Evolutionary conservation across 1,284 basidiomycete genomes (phyloP).

Genomic region (Testicularia cyperi): DNA sequence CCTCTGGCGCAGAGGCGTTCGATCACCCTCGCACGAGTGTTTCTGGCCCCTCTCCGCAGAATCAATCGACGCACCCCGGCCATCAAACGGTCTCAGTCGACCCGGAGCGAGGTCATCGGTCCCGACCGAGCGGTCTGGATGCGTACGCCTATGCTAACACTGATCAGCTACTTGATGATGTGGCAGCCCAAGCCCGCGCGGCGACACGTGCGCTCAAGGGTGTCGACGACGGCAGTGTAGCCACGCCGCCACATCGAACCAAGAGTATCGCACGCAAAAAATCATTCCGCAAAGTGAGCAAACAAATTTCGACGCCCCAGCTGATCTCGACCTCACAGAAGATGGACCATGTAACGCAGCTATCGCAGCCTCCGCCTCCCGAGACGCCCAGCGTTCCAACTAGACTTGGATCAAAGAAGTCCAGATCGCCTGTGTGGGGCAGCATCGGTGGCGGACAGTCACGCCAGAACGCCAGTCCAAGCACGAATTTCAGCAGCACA

Average conservation of each 20-base stretch:
- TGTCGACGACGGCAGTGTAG: constrained; percentile 15
- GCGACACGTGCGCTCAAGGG: constrained; percentile 53
- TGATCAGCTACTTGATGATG: constrained; percentile 22
- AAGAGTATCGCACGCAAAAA: constrained; percentile 43
- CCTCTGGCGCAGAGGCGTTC: not conserved
- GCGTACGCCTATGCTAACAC: not conserved
- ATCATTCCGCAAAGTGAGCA: constrained; percentile 40
- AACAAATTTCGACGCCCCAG: constrained; percentile 48
- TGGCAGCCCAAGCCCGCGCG: constrained; percentile 47
- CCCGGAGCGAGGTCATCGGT: too few species aligned
- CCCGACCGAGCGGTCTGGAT: too few species aligned
- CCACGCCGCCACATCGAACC: constrained; percentile 26
- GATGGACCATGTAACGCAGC: constrained; percentile 37
- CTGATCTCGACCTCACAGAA: constrained; percentile 49
- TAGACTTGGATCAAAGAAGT: constrained; percentile 1
- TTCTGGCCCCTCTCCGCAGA: too few species aligned
- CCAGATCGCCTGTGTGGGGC: constrained; percentile 18
- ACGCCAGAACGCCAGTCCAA: constrained; percentile 9
- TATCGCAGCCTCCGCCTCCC: constrained; percentile 3
- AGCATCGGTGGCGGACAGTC: constrained; percentile 11
- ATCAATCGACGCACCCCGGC: too few species aligned
- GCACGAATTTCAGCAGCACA: constrained; percentile 10
- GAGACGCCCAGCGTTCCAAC: constrained; percentile 4
- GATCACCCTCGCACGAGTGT: too few species aligned
- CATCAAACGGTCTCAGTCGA: too few species aligned